Percentiles rank a stretch among this genome's conserved stretches.
phyloP scores from a whole-genome alignment of 176 grass and related monocot genomes.

The Elymus sibiricus region DNA sequence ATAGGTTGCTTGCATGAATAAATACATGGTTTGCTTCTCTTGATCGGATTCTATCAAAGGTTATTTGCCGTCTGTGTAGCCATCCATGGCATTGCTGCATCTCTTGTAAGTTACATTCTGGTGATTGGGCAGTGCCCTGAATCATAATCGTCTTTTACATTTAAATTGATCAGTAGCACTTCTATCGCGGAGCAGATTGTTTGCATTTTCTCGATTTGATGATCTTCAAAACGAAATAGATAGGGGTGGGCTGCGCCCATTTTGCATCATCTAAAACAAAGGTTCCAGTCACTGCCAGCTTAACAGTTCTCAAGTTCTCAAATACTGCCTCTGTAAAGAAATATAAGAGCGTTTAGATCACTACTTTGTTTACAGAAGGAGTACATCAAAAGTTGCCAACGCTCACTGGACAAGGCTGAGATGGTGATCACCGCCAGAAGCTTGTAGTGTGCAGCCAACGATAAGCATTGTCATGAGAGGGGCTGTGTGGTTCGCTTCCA shows the following conservation, averaged over 20 bases:
- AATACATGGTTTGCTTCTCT: neutral
- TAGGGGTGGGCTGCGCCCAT: neutral
- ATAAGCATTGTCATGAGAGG: neutral
- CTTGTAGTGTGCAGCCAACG: neutral
- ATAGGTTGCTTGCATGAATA: neutral
- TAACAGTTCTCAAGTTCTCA: neutral
- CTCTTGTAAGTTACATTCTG: neutral
- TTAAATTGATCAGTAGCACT: neutral
- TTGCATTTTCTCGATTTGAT: neutral
- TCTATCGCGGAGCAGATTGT: neutral
- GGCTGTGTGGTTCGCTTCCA: too few species aligned
- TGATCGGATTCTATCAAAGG: neutral
- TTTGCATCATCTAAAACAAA: neutral
- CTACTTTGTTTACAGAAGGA: too few species aligned
- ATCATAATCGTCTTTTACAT: neutral
- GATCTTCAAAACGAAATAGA: neutral
- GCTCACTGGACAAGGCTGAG: neutral
- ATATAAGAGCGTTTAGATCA: too few species aligned
- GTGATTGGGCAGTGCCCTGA: neutral
- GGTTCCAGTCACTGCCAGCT: neutral
- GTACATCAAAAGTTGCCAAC: too few species aligned
- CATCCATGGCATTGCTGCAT: neutral
- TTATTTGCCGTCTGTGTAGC: neutral
- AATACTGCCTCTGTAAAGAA: too few species aligned
- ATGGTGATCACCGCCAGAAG: neutral